Evolutionary conservation across 441 rosid genomes (phyloP).

Genomic region (Erodium moschatum): DNA sequence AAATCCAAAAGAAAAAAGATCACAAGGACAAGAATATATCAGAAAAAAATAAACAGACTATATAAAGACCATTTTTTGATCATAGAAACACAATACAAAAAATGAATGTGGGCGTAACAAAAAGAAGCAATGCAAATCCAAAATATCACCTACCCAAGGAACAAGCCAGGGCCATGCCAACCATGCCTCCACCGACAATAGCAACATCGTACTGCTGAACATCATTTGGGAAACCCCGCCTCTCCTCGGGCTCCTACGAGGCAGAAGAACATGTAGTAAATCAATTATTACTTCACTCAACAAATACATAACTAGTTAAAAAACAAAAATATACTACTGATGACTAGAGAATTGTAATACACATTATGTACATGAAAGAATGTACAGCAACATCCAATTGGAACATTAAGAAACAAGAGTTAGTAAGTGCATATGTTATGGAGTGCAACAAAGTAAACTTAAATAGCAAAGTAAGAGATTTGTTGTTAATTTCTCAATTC

Average conservation of each 20-base stretch:
- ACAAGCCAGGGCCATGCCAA: slow-evolving; percentile 92
- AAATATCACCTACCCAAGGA: slow-evolving; percentile 49
- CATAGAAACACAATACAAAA: background rate
- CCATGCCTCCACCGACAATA: slow-evolving; percentile 95
- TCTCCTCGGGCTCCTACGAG: slow-evolving; percentile 31
- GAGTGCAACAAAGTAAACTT: too few species aligned
- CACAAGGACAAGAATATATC: background rate
- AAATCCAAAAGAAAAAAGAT: background rate
- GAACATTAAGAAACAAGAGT: too few species aligned
- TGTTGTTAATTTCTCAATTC: background rate
- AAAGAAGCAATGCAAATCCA: background rate
- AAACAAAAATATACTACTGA: background rate
- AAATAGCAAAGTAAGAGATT: too few species aligned
- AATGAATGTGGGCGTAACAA: background rate
- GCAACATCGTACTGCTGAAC: slow-evolving; percentile 63
- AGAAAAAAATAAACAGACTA: background rate
- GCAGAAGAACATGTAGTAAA: slow-evolving; percentile 13
- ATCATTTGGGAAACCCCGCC: slow-evolving; percentile 23
- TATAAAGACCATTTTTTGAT: background rate
- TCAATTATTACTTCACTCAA: slow-evolving; percentile 11
- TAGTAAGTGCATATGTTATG: background rate
- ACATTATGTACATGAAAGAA: background rate
- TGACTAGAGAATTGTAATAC: too few species aligned
- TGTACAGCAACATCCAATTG: too few species aligned
- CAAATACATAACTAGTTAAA: slow-evolving; percentile 5